Conservation (phyloP, 2,329 filamentous ascomycete genomes). For the Neofusicoccum cordaticola region DNA sequence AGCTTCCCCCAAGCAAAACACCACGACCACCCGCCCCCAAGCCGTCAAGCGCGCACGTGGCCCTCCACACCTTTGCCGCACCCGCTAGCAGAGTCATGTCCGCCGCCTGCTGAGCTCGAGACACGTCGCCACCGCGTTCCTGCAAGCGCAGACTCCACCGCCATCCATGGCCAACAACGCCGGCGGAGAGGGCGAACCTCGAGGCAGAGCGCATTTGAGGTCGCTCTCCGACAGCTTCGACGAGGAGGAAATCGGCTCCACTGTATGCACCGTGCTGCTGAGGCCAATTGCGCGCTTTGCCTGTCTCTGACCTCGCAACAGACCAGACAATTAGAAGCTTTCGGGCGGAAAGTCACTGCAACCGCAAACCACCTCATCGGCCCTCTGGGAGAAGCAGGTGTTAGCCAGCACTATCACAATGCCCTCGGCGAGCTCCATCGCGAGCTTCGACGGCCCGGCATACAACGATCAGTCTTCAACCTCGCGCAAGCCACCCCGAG, state of each 20-base stretch:
- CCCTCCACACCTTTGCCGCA: not conserved
- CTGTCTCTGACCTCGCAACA: conserved; percentile 37
- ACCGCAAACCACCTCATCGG: conserved; percentile 89
- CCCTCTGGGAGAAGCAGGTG: conserved; percentile 42
- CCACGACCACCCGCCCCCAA: not conserved
- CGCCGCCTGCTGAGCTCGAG: conserved; percentile 5
- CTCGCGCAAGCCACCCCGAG: conserved; percentile 89
- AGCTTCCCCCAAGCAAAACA: not conserved
- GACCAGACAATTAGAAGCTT: conserved; percentile 86
- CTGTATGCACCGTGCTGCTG: not conserved
- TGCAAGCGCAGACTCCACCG: not conserved
- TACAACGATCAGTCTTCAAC: conserved; percentile 88
- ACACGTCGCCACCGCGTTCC: not conserved
- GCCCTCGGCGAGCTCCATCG: conserved; percentile 88
- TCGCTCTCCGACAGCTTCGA: conserved; percentile 6
- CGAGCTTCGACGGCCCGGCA: conserved; percentile 75
- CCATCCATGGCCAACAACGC: conserved; percentile 28
- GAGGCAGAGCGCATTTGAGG: conserved; percentile 23
- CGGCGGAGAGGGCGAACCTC: conserved; percentile 28
- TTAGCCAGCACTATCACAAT: conserved; percentile 70
- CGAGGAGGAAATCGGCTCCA: conserved; percentile 8
- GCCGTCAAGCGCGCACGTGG: not conserved
- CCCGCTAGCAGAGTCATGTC: not conserved
- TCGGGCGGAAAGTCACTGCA: conserved; percentile 89
- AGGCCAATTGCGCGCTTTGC: not conserved